Conservation (phyloP, 2,329 filamentous ascomycete genomes). For the Albifimbria verrucaria region DNA sequence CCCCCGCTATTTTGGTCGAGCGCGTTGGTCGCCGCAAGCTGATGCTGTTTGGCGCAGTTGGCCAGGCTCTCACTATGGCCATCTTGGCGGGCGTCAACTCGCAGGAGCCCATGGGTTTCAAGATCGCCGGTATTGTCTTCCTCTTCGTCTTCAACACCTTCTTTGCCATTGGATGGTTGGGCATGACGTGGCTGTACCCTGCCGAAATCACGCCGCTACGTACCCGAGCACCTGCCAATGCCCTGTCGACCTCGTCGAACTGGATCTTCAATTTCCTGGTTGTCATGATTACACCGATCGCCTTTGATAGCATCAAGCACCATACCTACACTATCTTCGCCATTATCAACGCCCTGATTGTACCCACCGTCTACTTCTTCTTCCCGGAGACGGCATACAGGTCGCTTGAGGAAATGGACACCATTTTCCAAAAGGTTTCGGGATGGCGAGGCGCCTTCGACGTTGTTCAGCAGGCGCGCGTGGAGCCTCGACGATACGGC, state of each 20-base stretch:
- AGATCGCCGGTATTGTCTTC: conserved; percentile 62
- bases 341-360: conserved; percentile 59
- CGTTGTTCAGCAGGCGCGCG: conserved; percentile 33
- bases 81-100: conserved; percentile 56
- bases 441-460: conserved; percentile 34
- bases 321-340: conserved; percentile 66
- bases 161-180: conserved; percentile 58
- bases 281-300: conserved; percentile 60
- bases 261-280: conserved; percentile 64
- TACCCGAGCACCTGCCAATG: conserved; percentile 61
- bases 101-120: conserved; percentile 43
- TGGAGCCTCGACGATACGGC: conserved; percentile 54
- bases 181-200: conserved; percentile 62
- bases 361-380: conserved; percentile 57
- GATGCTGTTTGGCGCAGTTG: conserved; percentile 66
- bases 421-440: conserved; percentile 56
- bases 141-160: conserved; percentile 60
- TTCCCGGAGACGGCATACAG: conserved; percentile 64
- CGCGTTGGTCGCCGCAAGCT: conserved; percentile 64
- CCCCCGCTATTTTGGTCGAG: conserved; percentile 60
- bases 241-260: conserved; percentile 50
- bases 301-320: conserved; percentile 54
- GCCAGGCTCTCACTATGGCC: conserved; percentile 63
- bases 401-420: conserved; percentile 64
- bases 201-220: conserved; percentile 65